Base-by-base conservation (phyloP, 2,329 filamentous ascomycete genomes). In the Sporothrix mexicana region DNA sequence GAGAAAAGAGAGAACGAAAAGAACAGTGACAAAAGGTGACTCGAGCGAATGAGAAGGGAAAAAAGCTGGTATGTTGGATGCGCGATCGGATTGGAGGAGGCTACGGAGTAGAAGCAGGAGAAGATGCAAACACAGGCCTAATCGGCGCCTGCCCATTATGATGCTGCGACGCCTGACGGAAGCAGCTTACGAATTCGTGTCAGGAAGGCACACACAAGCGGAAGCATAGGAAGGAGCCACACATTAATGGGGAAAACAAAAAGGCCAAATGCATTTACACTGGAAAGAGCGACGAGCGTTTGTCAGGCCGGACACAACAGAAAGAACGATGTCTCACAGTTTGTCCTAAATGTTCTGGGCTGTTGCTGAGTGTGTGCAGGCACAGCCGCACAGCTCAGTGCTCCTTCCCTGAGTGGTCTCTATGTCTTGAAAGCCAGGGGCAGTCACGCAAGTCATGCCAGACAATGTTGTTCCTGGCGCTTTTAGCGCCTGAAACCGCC, bases 341-440 rank as follows among this genome's bases (percentile, higher is more conserved):
- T 23, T 13, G 43, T 66, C 41, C 62, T 66, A 43, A 43, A 23
- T 30, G 43, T 49, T 49, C 41, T 49, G 62, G 62, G 43, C 62
- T 49, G 62, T 67, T 67, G 64, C 64, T 67, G 64, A 67, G 64
- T 67, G 62, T 61, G 30, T 61, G 51, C 59, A 64, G 36, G 59
- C 59, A 17, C 55, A 41, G 55, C 55, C 23, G n/a, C n/a, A 59
- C 25, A 17, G 55, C 55, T 45, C n/a, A 12, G 59, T 41, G 30
- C 30, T 64, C 30, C 25, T 41, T 47, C n/a, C 41, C 2, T 25
- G 10, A 1, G 12, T 55, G n/a, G 51, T 20, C 8, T 55, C 51
- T 7, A 3, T 55, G 51, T 12, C 51, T 53, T 25, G 51, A 12
- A 55, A 3, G 51, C 20, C 6, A 20, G 51, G 59, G 36, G 36